Evolutionary conservation across 164 flowering plant species (phyloP), one percentile per base, ranked within the genome.

Genomic region (Pachysandra terminalis): DNA sequence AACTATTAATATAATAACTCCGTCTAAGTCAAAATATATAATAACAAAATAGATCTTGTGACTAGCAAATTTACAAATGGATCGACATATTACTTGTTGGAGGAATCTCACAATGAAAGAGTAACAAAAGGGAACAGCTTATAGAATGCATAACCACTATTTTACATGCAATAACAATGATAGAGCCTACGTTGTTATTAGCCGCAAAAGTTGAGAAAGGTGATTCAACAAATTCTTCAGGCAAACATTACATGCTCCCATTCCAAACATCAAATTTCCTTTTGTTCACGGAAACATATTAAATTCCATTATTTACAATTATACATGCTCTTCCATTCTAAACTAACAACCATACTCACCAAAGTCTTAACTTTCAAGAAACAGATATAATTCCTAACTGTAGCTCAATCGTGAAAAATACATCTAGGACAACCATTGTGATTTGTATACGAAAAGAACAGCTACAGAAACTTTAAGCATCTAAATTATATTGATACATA

Each of bases 381-480:
- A 55, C 23, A n/a, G n/a, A 55, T 21, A 55, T 55, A 9, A 6
- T 55, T 14, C 24, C 17, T 15, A 10, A 14, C 25, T 24, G n/a
- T 17, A 55, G 5, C 17, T 5, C 14, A 10, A n/a, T 9, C 58
- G n/a, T n/a, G 13, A 55, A 17, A 55, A 55, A 23, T n/a, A 19
- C n/a, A 1, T 55, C n/a, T 55, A n/a, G 25, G 25, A 55, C 22
- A 55, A n/a, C 2, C 23, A 55, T 45, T 10, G 51, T 32, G 37
- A 32, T 45, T 45, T 45, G 51, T 3, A 45, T 40, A 54, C 56
- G n/a, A 55, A 55, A n/a, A 9, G 77, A 76, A 71, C 74, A 80
- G 37, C 7, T 63, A 77, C 49, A 48, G 70, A 76, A 5, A 2
- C 56, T 61, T 75, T 80, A 16, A 81, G 63, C 81, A 74, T 75